Percentiles rank a stretch among this genome's conserved stretches.
Evolutionary conservation across 2,329 filamentous ascomycete species (phyloP).

Genomic region (Coniochaeta sp.): DNA sequence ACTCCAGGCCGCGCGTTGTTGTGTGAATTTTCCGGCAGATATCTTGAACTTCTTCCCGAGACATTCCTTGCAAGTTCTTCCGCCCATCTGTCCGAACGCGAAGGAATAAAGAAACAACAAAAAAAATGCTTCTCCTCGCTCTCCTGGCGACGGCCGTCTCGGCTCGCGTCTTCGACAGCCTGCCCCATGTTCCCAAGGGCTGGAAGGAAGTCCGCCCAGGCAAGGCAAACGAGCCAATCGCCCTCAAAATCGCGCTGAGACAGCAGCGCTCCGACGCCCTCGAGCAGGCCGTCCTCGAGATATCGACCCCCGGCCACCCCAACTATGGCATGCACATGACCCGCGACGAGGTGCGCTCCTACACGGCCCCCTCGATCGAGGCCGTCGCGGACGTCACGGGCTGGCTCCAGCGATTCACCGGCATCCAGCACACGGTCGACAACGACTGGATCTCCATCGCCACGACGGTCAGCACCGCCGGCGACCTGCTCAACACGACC

Average conservation of each 20-base stretch:
- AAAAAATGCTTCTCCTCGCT: slow-evolving; percentile 10
- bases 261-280: slow-evolving; percentile 43
- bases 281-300: slow-evolving; percentile 51
- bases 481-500: slow-evolving; percentile 47
- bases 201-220: slow-evolving; percentile 29
- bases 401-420: slow-evolving; percentile 48
- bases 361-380: slow-evolving; percentile 42
- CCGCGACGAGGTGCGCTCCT: slow-evolving; percentile 48
- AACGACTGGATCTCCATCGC: slow-evolving; percentile 57
- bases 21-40: too few relatives aligned
- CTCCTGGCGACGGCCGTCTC: slow-evolving; percentile 18
- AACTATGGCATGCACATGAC: slow-evolving; percentile 57
- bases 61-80: too few relatives aligned
- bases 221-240: slow-evolving; percentile 30
- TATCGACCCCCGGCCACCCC: slow-evolving; percentile 53
- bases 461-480: slow-evolving; percentile 42
- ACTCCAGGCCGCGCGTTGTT: neutral
- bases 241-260: slow-evolving; percentile 39
- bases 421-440: slow-evolving; percentile 36
- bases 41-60: too few relatives aligned
- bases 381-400: slow-evolving; percentile 40
- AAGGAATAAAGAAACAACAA: too few relatives aligned
- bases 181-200: slow-evolving; percentile 27
- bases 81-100: too few relatives aligned
- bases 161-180: slow-evolving; percentile 27